Conservation (phyloP, 345 rosid species). For the Citrus medica region DNA sequence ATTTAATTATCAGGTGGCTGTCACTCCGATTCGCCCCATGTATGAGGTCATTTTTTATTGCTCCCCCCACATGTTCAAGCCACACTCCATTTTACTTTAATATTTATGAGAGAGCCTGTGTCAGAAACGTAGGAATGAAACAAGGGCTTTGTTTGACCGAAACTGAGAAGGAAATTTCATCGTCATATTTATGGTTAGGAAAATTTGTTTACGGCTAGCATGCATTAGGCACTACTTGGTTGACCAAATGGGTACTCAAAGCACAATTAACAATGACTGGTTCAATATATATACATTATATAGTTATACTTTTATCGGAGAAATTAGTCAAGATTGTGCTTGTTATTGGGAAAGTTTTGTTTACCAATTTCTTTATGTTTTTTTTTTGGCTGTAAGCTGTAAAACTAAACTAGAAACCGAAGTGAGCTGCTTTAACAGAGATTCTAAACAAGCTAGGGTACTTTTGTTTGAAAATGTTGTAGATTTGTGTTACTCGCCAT, state of each 20-base stretch:
- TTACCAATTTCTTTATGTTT: no score
- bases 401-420: background rate
- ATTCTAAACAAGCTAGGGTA: background rate
- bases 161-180: slow-evolving; percentile 41
- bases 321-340: background rate
- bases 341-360: background rate
- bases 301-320: background rate
- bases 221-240: background rate
- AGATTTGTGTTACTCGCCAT: no score
- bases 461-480: no score
- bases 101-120: background rate
- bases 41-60: background rate
- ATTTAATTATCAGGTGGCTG: slow-evolving; percentile 23
- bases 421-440: background rate
- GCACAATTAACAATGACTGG: background rate
- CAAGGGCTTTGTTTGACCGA: slow-evolving; percentile 31
- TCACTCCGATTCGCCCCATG: slow-evolving; percentile 16
- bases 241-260: background rate
- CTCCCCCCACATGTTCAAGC: slow-evolving; percentile 30
- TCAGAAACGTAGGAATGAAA: slow-evolving; percentile 36
- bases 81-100: slow-evolving; percentile 20
- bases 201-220: background rate
- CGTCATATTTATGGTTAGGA: background rate
- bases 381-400: background rate
- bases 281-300: no score